Evolutionary conservation across 768 basidiomycete species (phyloP).

Genomic region (Leccinum disarticulatum): DNA sequence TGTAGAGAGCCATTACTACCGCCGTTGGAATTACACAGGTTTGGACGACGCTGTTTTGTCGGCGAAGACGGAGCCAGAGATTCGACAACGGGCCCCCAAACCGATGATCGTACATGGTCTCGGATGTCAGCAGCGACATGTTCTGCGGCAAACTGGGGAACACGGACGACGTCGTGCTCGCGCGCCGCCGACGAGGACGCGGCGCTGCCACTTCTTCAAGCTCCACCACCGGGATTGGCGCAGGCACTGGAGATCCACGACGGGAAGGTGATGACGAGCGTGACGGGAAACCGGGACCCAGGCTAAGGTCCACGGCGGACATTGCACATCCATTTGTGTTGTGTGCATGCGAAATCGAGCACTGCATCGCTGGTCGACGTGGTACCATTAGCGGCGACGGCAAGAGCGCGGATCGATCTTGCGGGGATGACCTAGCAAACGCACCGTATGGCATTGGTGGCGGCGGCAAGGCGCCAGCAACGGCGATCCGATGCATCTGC

Average conservation of each 20-base stretch:
- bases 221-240: not conserved
- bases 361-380: constrained; percentile 22
- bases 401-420: constrained; percentile 18
- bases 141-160: constrained; percentile 68
- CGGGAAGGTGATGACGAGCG: constrained; percentile 24
- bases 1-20: constrained; percentile 6
- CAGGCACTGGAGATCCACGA: constrained; percentile 11
- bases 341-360: constrained; percentile 24
- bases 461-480: constrained; percentile 19
- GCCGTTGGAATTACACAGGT: constrained; percentile 5
- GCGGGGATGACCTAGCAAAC: constrained; percentile 20
- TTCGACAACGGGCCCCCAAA: constrained; percentile 6
- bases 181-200: constrained; percentile 39
- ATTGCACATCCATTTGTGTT: constrained; percentile 17
- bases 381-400: constrained; percentile 14
- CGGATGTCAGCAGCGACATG: constrained; percentile 68
- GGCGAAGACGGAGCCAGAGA: constrained; percentile 37
- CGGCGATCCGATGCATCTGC: constrained; percentile 26
- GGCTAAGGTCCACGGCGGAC: constrained; percentile 10
- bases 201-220: constrained; percentile 5
- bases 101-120: constrained; percentile 24
- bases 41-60: constrained; percentile 23
- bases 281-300: constrained; percentile 5
- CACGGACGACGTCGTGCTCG: constrained; percentile 53
- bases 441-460: not conserved